Base-by-base conservation (phyloP, 169 alveolate species). In the Eimeria sp. region DNA sequence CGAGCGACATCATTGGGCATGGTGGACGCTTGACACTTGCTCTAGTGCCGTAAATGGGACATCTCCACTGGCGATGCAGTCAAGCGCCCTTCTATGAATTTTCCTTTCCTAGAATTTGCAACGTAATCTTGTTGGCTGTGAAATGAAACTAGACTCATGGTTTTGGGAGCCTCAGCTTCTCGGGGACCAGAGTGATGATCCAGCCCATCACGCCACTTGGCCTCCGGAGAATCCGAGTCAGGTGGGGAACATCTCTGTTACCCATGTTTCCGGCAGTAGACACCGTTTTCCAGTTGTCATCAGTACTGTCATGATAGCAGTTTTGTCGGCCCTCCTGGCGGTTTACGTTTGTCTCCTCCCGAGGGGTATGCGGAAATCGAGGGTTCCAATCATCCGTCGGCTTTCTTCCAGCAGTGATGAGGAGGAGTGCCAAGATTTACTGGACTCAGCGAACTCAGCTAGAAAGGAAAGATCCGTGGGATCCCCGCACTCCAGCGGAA, bases 321-420 rank as follows among this genome's bases (percentile, higher is more conserved):
- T 70, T 70, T 1, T 70, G 22, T 70, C 27, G 80, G 51, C 51
- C 16, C 9, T 70, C 0, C 5, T 34, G 47, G n/a, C 51, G 2
- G 80, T n/a, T 49, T 70, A 70, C 80, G 51, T 34, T 30, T 70
- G 80, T 34, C 80, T 70, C 27, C 80, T 34, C n/a, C 80, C 80
- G 7, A 1, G n/a, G 80, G 16, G 51, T 0, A 34, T 27, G 80
- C 47, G 80, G 51, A 70, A 34, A 70, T 27, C 25, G 80, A 70
- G 22, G 47, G 80, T 49, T 70, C 49, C 51, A 70, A 34, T 1
- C 51, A 10, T 34, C 14, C 80, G 80, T 30, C 80, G 80, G 80
- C 80, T 70, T 70, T 27, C 80, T 20, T 70, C 80, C 51, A 27
- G 51, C 34, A 51, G 16, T 11, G 80, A 70, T n/a, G 76, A 65